phyloP scores from a whole-genome alignment of 257 asterid species.

The Linderniella brevidens region DNA sequence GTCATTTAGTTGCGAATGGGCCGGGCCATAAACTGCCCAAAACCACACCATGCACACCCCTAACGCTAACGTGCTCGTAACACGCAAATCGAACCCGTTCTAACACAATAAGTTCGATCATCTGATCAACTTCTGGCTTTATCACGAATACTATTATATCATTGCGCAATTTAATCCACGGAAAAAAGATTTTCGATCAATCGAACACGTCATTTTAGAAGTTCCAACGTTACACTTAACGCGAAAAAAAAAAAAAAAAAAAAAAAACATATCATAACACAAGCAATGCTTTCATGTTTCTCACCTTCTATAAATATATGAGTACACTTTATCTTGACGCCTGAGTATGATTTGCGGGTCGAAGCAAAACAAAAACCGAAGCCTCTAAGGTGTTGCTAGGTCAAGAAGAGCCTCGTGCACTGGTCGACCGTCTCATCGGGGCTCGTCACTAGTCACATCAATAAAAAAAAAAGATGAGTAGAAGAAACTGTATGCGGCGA shows the following conservation, averaged over 20 bases:
- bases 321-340: background rate
- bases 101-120: background rate
- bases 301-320: too few relatives aligned
- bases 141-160: background rate
- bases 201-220: background rate
- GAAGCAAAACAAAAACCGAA: conserved; percentile 1
- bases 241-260: too few relatives aligned
- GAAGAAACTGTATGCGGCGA: conserved; percentile 1
- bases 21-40: too few relatives aligned
- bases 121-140: background rate
- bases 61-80: too few relatives aligned
- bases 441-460: conserved; percentile 33
- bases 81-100: too few relatives aligned
- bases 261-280: too few relatives aligned
- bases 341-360: conserved; percentile 4
- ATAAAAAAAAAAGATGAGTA: background rate
- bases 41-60: too few relatives aligned
- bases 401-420: conserved; percentile 47
- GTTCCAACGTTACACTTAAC: background rate
- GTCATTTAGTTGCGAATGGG: too few relatives aligned
- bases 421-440: conserved; percentile 63
- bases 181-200: background rate
- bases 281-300: too few relatives aligned
- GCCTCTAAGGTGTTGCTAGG: conserved; percentile 17
- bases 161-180: background rate